phyloP scores from a whole-genome alignment of 2,329 filamentous ascomycete species.

The Fusarium albidum region DNA sequence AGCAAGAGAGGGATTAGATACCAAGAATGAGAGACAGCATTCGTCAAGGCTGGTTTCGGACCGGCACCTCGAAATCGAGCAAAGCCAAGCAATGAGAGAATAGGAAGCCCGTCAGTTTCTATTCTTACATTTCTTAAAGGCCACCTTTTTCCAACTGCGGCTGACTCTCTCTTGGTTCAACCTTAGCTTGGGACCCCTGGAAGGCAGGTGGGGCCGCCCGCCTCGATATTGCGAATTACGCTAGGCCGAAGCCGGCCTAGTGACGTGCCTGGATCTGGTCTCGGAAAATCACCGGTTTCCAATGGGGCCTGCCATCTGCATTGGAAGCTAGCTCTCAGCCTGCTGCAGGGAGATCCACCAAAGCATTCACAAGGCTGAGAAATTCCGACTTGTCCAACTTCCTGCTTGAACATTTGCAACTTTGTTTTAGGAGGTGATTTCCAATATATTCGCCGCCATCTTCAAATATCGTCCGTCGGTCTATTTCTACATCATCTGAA shows the following conservation, averaged over 20 bases:
- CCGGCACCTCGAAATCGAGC: slow-evolving; percentile 31
- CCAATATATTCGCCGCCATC: neutral
- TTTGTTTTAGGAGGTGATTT: neutral
- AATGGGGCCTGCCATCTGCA: slow-evolving; percentile 10
- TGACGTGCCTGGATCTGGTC: neutral
- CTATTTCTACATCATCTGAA: neutral
- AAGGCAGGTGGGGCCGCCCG: slow-evolving; percentile 21
- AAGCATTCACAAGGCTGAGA: slow-evolving; percentile 36
- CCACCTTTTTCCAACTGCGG: slow-evolving; percentile 37
- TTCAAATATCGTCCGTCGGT: neutral
- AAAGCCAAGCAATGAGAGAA: slow-evolving; percentile 27
- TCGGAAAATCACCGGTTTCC: slow-evolving; percentile 10
- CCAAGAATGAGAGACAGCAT: slow-evolving; percentile 31
- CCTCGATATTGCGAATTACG: slow-evolving; percentile 5
- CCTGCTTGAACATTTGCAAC: slow-evolving; percentile 18
- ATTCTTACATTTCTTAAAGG: slow-evolving; percentile 24
- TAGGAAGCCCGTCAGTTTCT: slow-evolving; percentile 23
- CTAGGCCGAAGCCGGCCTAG: slow-evolving; percentile 26
- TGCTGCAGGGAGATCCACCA: slow-evolving; percentile 19
- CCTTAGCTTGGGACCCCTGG: slow-evolving; percentile 13
- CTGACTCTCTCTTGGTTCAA: slow-evolving; percentile 20
- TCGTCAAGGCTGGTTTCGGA: slow-evolving; percentile 20
- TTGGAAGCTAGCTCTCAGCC: slow-evolving; percentile 26
- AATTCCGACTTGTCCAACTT: slow-evolving; percentile 32
- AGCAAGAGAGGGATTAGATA: slow-evolving; percentile 13